Evolutionary conservation across 192 early-diverging fungal species (phyloP), one percentile per base, ranked within the genome.

Genomic region (Dissophora ornata): DNA sequence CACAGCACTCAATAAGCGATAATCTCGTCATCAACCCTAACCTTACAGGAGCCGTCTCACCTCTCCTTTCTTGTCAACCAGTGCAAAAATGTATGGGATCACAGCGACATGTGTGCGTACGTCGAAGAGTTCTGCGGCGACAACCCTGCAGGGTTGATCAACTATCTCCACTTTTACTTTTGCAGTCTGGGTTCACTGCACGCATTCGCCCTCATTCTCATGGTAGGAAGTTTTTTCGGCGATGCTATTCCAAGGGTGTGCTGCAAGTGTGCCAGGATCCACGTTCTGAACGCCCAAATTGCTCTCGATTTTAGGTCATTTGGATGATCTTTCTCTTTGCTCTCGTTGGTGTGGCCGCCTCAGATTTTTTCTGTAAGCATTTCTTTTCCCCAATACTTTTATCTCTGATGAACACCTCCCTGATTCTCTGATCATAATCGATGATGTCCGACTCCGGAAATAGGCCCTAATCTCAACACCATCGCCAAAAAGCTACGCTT

Each of bases 391-490:
- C n/a, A n/a, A n/a, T n/a, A n/a, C n/a, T n/a, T n/a, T n/a, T n/a
- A n/a, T n/a, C n/a, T n/a, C n/a, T n/a, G n/a, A n/a, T n/a, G n/a
- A n/a, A n/a, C n/a, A n/a, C n/a, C n/a, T n/a, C n/a, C n/a, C n/a
- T n/a, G n/a, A n/a, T n/a, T n/a, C n/a, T n/a, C n/a, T n/a, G n/a
- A n/a, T n/a, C n/a, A n/a, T n/a, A n/a, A n/a, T n/a, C n/a, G n/a
- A n/a, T n/a, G n/a, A n/a, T n/a, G n/a, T n/a, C n/a, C n/a, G n/a
- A n/a, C n/a, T n/a, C n/a, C n/a, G n/a, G n/a, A n/a, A n/a, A n/a
- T n/a, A 69, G 67, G 68, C 32, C 93, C 95, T 16, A 98, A 98
- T 62, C 87, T 98, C 54, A 86, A 86, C 57, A 90, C 90, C 0
- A 89, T 97, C 53, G 86, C 93, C 10, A 77, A 84, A 51, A 82